Evolutionary conservation across 306 rosid genomes (phyloP).

Genomic region (Vigna mungo): DNA sequence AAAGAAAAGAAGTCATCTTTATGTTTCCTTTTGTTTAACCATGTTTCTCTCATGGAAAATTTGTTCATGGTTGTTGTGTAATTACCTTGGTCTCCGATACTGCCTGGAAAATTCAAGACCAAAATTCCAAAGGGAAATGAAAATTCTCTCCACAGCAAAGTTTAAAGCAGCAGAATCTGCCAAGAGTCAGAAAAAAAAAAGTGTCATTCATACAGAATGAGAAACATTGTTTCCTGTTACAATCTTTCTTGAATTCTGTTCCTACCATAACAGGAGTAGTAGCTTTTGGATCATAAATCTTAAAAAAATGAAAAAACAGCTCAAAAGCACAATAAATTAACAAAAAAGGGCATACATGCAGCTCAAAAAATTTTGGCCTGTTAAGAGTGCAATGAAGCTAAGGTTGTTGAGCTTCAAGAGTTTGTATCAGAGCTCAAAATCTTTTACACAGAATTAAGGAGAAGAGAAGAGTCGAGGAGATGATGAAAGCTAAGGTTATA

Average conservation of each 20-base stretch:
- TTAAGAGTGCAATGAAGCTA: constrained; percentile 10
- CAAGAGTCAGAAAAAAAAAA: constrained; percentile 3
- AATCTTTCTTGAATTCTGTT: constrained; percentile 48
- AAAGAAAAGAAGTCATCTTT: neutral
- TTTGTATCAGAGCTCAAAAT: constrained; percentile 21
- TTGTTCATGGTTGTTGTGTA: constrained; percentile 1
- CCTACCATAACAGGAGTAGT: neutral
- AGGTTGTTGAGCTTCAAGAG: constrained; percentile 27
- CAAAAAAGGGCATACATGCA: constrained; percentile 14
- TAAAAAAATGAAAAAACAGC: neutral
- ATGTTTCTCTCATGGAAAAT: constrained; percentile 7
- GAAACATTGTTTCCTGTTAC: constrained; percentile 21
- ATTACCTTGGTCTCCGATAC: neutral
- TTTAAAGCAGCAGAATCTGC: constrained; percentile 32
- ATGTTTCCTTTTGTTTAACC: neutral
- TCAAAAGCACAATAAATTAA: neutral
- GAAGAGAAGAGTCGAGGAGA: constrained; percentile 11
- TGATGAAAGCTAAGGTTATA: constrained; percentile 36
- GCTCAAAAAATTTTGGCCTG: neutral
- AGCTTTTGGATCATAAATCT: constrained; percentile 21
- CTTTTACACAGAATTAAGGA: neutral
- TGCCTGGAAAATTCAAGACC: neutral
- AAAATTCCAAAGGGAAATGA: neutral
- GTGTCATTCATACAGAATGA: constrained; percentile 20
- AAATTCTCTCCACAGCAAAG: constrained; percentile 17